These are phyloP conservation scores for Saccharomyces jurei DNA, from an alignment of 805 yeast genomes.

Conservation along the genomic window DNA sequence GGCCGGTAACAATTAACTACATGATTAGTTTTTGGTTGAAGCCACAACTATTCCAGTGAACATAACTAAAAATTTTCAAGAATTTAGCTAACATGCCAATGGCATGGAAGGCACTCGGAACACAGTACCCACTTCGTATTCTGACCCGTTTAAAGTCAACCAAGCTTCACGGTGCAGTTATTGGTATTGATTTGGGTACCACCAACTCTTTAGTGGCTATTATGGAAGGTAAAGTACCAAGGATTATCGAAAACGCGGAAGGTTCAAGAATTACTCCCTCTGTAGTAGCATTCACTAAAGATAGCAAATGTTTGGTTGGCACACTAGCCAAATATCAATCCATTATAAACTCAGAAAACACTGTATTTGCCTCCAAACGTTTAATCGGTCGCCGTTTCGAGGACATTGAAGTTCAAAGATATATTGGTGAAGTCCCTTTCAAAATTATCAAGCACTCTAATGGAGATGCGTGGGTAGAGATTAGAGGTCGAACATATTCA, in stretches of 20 bases:
- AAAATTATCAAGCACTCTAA: constrained; percentile 77
- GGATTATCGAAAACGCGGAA: constrained; percentile 67
- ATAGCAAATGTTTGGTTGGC: constrained; percentile 83
- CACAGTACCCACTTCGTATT: constrained; percentile 8
- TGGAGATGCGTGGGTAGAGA: constrained; percentile 92
- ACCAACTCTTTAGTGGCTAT: constrained; percentile 79
- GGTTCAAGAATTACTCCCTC: constrained; percentile 84
- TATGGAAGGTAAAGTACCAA: constrained; percentile 56
- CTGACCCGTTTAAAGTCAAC: constrained; percentile 22
- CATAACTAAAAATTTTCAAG: background rate
- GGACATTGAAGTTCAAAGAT: constrained; percentile 82
- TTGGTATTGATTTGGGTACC: constrained; percentile 77
- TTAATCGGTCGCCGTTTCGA: constrained; percentile 83
- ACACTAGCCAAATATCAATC: constrained; percentile 92
- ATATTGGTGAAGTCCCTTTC: constrained; percentile 76
- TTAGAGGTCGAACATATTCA: constrained; percentile 75
- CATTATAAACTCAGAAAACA: constrained; percentile 83
- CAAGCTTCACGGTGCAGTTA: constrained; percentile 36
- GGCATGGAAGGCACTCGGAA: background rate
- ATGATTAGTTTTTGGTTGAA: background rate
- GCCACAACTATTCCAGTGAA: background rate
- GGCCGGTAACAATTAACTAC: background rate
- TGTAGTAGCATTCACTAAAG: constrained; percentile 83
- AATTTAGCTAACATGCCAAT: background rate
- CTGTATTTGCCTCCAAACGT: constrained; percentile 87